Evolutionary conservation across 2,329 filamentous ascomycete species (phyloP), one percentile per base, ranked within the genome.

Genomic region (Alternaria panax): DNA sequence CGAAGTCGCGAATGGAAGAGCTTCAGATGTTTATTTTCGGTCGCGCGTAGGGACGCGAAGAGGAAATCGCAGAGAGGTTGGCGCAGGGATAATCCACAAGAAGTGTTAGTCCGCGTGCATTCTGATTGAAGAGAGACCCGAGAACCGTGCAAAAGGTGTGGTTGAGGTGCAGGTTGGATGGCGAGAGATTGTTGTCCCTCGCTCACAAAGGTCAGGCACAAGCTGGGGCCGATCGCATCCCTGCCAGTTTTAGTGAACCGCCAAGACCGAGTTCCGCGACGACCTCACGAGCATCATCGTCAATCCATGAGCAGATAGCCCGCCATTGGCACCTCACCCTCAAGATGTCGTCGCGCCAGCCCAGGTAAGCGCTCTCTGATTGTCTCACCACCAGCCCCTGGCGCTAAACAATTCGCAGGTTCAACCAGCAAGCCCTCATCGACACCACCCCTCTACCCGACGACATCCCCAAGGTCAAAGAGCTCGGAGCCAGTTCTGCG

Each of bases 401-500:
- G 47, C 54, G 62, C 74, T 76, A 63, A 75, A 22, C 63, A 64
- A 38, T 9, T 38, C 46, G 24, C 81, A 98, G 95, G 80, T 98
- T 98, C 90, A 93, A 92, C 83, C 92, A 97, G 84, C 85, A 93
- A 79, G 86, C 91, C 83, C 91, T 98, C 82, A 87, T 95, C 85
- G 95, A 99, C 86, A 95, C 92, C 76, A 97, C 95, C 71, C 94
- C 95, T 75, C 91, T 99, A 76, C 95, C 95, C 68, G 89, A 92
- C 78, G 86, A 90, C 75, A 93, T 99, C 80, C 95, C 95, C 75
- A 89, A 92, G 78, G 95, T 99, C 80, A 87, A 92, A 80, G 95
- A 99, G 83, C 88, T 99, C 69, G 95, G 95, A 75, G 88, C 92
- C 76, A 96, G 90, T 75, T 98, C 94, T 58, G 95, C 93, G 38